Conservation (phyloP, 495 filamentous ascomycete genomes). For the Amniculicola lignicola region DNA sequence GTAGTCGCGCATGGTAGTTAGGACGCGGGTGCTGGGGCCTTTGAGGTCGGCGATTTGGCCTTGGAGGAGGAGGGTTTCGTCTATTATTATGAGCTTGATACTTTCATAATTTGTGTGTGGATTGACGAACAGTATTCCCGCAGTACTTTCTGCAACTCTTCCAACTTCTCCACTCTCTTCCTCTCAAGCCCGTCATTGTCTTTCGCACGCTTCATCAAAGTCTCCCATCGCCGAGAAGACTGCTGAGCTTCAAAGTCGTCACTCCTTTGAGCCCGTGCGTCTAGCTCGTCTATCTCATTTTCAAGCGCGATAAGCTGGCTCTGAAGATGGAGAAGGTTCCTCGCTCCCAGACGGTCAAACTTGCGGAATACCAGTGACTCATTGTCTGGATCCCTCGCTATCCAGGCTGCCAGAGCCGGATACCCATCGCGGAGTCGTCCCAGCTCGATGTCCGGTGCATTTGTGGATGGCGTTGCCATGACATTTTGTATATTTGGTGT, state of each 20-base stretch:
- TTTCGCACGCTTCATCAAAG: conserved; percentile 3
- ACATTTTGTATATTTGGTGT: background rate
- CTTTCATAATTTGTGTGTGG: background rate
- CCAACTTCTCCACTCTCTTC: conserved; percentile 5
- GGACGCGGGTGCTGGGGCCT: conserved; percentile 7
- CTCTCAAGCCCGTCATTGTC: background rate
- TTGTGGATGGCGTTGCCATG: background rate
- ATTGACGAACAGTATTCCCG: conserved; percentile 11
- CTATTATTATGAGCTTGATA: background rate
- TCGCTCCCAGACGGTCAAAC: conserved; percentile 15
- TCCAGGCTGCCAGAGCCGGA: conserved; percentile 15
- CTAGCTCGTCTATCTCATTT: conserved; percentile 11
- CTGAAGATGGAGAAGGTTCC: conserved; percentile 23
- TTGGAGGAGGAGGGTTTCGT: conserved; percentile 11
- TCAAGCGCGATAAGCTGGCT: conserved; percentile 13
- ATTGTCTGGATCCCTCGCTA: conserved; percentile 16
- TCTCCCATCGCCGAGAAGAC: conserved; percentile 15
- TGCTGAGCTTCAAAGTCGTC: background rate
- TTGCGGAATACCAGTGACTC: conserved; percentile 14
- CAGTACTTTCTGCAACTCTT: conserved; percentile 3
- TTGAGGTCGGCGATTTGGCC: conserved; percentile 2
- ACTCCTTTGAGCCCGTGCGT: background rate
- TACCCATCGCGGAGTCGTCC: conserved; percentile 6
- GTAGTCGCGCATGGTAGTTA: conserved; percentile 1
- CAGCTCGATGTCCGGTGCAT: background rate